These are phyloP conservation scores for Helenozyma baotianmanensis DNA, from an alignment of 805 yeast species.

Conservation along the genomic window DNA sequence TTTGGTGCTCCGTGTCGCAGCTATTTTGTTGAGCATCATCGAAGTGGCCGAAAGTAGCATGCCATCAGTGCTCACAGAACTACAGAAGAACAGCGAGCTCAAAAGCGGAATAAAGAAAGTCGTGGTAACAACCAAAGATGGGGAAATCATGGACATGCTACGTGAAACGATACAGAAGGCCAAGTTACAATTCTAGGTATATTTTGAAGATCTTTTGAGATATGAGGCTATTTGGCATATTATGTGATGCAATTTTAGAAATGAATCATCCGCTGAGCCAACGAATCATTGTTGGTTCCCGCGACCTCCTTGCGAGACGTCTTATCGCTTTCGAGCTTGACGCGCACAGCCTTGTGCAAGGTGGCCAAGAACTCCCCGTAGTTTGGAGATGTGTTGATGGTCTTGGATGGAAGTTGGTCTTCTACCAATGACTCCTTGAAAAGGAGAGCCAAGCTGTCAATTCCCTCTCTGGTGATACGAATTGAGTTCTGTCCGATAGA, in stretches of 20 bases:
- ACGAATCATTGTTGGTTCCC: constrained; percentile 15
- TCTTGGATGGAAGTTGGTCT: constrained; percentile 38
- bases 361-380: constrained; percentile 64
- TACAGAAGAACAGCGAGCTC: not conserved
- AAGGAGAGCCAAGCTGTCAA: constrained; percentile 51
- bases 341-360: constrained; percentile 61
- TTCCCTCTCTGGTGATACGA: constrained; percentile 58
- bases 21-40: constrained; percentile 18
- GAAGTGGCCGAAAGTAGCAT: constrained; percentile 10
- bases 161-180: constrained; percentile 14
- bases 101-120: constrained; percentile 4
- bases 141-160: constrained; percentile 4
- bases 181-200: constrained; percentile 4
- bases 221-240: too few species aligned
- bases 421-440: constrained; percentile 66
- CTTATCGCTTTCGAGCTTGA: constrained; percentile 46
- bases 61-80: not conserved
- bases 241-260: constrained; percentile 16
- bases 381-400: constrained; percentile 36
- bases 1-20: constrained; percentile 26
- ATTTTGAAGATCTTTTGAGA: too few species aligned
- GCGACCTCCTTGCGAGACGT: constrained; percentile 18
- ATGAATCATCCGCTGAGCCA: constrained; percentile 38
- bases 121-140: constrained; percentile 1
- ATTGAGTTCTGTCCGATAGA: constrained; percentile 37